Conservation (phyloP, 2,329 filamentous ascomycete species). For the Colletotrichum acutatum region DNA sequence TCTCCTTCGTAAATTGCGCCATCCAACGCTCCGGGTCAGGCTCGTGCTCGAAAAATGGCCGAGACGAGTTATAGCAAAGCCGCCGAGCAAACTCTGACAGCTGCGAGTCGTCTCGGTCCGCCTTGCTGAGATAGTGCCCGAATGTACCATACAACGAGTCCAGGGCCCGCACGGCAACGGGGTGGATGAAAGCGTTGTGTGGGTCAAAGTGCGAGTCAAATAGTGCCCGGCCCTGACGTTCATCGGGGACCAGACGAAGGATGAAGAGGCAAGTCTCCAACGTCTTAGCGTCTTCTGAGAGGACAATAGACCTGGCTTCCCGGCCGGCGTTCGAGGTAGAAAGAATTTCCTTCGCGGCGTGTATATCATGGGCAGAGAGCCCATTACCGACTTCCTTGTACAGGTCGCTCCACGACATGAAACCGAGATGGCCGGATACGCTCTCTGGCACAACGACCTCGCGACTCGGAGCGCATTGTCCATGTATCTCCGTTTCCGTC, state of each 20-base stretch:
- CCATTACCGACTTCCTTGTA: constrained; percentile 54
- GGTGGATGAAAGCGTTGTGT: constrained; percentile 38
- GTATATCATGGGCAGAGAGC: constrained; percentile 39
- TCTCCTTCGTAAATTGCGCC: constrained; percentile 19
- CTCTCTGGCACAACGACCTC: neutral
- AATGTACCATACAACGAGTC: constrained; percentile 37
- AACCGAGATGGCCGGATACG: constrained; percentile 53
- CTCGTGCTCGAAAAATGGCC: constrained; percentile 29
- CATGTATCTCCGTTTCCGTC: neutral
- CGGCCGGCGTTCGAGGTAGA: constrained; percentile 43
- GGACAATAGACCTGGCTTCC: constrained; percentile 36
- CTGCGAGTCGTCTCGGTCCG: constrained; percentile 12
- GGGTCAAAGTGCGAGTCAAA: constrained; percentile 34
- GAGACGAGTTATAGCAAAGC: constrained; percentile 40
- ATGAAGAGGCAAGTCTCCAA: constrained; percentile 52
- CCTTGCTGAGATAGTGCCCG: constrained; percentile 38
- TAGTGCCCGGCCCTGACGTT: constrained; percentile 15
- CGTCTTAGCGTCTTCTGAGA: constrained; percentile 12
- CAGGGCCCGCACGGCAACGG: constrained; percentile 23
- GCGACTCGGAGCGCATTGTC: neutral
- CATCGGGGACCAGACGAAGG: constrained; percentile 48
- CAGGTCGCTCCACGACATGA: constrained; percentile 55
- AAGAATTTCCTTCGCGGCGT: neutral
- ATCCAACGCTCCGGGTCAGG: constrained; percentile 23
- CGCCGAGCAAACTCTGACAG: constrained; percentile 33